phyloP scores from a whole-genome alignment of 305 asterid species.

The Solanum hybrid region DNA sequence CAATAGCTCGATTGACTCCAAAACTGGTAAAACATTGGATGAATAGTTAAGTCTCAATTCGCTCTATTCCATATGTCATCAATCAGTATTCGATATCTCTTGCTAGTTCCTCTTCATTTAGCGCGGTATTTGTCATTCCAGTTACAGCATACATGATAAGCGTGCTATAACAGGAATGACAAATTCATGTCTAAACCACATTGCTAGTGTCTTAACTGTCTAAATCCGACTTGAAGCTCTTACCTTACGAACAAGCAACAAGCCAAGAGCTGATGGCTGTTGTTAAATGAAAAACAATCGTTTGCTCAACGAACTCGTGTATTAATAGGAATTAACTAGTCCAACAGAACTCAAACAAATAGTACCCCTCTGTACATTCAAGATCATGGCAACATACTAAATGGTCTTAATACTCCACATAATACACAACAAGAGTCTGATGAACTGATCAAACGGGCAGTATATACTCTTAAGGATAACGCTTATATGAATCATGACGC shows the following conservation, averaged over 20 bases:
- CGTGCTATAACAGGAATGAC: background rate
- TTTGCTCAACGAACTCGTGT: background rate
- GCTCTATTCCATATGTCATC: background rate
- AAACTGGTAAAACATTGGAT: too few relatives aligned
- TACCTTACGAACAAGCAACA: background rate
- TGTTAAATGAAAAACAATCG: background rate
- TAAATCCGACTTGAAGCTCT: background rate
- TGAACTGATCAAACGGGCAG: background rate
- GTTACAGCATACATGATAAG: background rate
- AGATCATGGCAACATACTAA: background rate
- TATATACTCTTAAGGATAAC: slow-evolving; percentile 47
- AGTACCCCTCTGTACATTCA: background rate
- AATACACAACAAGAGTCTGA: background rate
- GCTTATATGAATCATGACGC: slow-evolving; percentile 60
- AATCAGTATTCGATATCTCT: background rate
- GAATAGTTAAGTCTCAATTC: background rate
- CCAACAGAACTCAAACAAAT: background rate
- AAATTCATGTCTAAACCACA: too few relatives aligned
- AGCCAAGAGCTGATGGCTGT: background rate
- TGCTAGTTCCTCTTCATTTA: background rate
- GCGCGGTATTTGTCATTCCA: background rate
- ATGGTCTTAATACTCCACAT: background rate
- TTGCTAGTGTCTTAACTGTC: background rate
- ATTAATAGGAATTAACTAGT: too few relatives aligned
- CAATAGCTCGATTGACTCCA: too few relatives aligned